Percentiles rank a stretch among this genome's conserved stretches.
Conservation (phyloP, 2,329 filamentous ascomycete species). For the Fusarium denticulatum region DNA sequence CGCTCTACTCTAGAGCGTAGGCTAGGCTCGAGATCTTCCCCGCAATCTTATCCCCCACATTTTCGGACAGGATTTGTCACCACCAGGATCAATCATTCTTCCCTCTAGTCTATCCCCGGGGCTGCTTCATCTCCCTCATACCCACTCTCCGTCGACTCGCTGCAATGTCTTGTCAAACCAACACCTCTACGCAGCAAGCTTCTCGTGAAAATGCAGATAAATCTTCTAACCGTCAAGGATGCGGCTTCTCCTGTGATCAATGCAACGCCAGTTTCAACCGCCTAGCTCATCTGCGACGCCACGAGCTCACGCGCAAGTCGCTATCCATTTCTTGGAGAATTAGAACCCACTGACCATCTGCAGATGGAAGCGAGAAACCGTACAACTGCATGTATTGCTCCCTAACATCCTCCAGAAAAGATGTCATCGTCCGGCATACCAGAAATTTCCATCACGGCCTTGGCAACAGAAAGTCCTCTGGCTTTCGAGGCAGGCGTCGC, state of each 20-base stretch:
- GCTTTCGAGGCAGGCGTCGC: background rate
- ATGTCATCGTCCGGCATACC: conserved; percentile 2
- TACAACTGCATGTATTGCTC: conserved; percentile 3
- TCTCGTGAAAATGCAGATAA: background rate
- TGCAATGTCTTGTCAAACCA: background rate
- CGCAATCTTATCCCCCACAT: background rate
- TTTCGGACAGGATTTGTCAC: background rate
- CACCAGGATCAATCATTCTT: background rate
- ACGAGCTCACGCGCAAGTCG: conserved; percentile 1
- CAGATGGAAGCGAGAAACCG: background rate
- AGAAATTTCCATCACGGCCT: conserved; percentile 1
- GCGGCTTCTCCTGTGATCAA: background rate
- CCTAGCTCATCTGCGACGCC: background rate
- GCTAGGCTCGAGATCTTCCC: background rate
- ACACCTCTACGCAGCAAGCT: background rate
- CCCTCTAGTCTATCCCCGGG: background rate
- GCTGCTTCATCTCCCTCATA: background rate
- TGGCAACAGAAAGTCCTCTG: background rate
- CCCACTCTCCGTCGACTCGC: background rate
- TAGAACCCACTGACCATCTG: background rate
- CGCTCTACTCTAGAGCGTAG: too few relatives aligned
- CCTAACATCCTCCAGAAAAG: background rate
- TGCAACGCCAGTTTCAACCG: conserved; percentile 3
- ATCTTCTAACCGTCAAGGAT: background rate
- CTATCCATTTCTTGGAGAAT: background rate